Evolutionary conservation across 1,139 yeast genomes (phyloP).

Genomic region (Pichia sp.): DNA sequence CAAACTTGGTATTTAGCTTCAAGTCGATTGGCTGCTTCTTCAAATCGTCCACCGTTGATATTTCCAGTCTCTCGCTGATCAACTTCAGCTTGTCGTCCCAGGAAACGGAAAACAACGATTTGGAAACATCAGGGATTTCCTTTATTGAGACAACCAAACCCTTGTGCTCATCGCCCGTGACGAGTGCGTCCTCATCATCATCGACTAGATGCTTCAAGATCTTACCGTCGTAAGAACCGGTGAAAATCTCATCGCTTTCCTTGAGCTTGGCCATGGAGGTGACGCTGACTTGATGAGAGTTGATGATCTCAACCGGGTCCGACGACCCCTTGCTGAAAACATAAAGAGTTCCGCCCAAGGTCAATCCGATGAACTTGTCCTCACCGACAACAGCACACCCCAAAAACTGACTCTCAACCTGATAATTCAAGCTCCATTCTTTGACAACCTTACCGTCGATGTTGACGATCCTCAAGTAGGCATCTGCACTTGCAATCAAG

Average conservation of each 20-base stretch:
- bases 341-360: constrained; percentile 69
- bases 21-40: constrained; percentile 60
- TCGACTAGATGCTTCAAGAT: constrained; percentile 50
- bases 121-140: constrained; percentile 24
- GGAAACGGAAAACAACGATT: constrained; percentile 47
- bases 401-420: constrained; percentile 65
- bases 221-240: constrained; percentile 86
- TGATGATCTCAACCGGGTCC: constrained; percentile 42
- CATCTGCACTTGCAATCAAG: constrained; percentile 84
- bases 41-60: constrained; percentile 33
- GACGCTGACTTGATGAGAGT: constrained; percentile 81
- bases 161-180: constrained; percentile 43
- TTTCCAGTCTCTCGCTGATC: constrained; percentile 33
- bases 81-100: constrained; percentile 83
- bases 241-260: constrained; percentile 30
- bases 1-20: constrained; percentile 30
- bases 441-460: constrained; percentile 38
- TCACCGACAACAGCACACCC: constrained; percentile 72
- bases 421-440: constrained; percentile 43
- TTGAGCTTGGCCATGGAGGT: constrained; percentile 48
- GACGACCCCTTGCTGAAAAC: constrained; percentile 44
- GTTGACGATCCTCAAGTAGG: constrained; percentile 55
- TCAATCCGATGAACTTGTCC: constrained; percentile 57
- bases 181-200: constrained; percentile 34
- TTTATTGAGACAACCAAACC: constrained; percentile 52